Evolutionary conservation across 805 yeast genomes (phyloP).

Genomic region (Candida orba): DNA sequence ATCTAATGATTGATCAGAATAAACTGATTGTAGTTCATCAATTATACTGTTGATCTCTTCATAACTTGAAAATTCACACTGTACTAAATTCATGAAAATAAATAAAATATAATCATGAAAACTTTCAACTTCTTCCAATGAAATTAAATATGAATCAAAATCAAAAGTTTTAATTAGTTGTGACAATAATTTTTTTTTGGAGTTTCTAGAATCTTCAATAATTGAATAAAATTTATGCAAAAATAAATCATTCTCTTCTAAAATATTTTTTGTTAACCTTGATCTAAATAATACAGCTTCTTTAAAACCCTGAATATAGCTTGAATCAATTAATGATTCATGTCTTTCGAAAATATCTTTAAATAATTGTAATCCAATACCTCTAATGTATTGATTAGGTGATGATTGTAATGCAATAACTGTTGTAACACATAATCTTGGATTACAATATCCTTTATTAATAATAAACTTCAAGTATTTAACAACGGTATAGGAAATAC

Average conservation of each 20-base stretch:
- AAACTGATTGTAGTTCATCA: slow-evolving; percentile 31
- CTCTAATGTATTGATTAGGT: slow-evolving; percentile 32
- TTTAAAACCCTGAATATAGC: slow-evolving; percentile 56
- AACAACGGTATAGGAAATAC: slow-evolving; percentile 43
- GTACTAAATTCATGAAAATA: slow-evolving; percentile 33
- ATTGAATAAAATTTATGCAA: slow-evolving; percentile 36
- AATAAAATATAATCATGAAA: slow-evolving; percentile 28
- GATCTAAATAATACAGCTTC: slow-evolving; percentile 42
- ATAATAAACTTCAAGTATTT: slow-evolving; percentile 49
- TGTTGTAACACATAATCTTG: slow-evolving; percentile 61
- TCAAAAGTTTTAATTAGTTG: slow-evolving; percentile 27
- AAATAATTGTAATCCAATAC: slow-evolving; percentile 47
- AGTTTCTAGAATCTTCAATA: slow-evolving; percentile 31
- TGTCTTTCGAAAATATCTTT: slow-evolving; percentile 52
- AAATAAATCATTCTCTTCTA: slow-evolving; percentile 25
- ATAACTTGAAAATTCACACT: slow-evolving; percentile 31
- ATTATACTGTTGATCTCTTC: slow-evolving; percentile 48
- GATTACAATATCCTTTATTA: slow-evolving; percentile 66
- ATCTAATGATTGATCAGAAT: slow-evolving; percentile 6
- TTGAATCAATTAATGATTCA: slow-evolving; percentile 62
- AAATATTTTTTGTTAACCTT: slow-evolving; percentile 20
- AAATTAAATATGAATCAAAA: slow-evolving; percentile 22
- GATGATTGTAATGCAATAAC: slow-evolving; percentile 65
- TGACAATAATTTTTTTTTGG: slow-evolving; percentile 35
- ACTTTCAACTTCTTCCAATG: slow-evolving; percentile 1